Conservation (phyloP, 2,329 filamentous ascomycete genomes). For the Ophiostoma ulmi region DNA sequence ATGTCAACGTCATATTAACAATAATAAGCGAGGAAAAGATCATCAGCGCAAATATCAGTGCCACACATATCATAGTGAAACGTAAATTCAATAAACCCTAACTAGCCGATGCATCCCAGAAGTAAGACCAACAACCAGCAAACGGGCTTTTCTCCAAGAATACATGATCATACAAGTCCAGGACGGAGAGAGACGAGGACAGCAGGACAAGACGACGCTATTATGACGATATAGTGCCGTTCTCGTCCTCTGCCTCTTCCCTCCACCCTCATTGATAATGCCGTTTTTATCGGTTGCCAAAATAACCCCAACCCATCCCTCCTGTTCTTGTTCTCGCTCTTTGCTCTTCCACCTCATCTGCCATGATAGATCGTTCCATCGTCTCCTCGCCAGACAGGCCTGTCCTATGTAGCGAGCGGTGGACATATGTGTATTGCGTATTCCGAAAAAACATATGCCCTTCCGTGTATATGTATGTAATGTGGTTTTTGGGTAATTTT, state of each 20-base stretch:
- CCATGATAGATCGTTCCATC: slow-evolving; percentile 13
- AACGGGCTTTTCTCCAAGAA: not conserved
- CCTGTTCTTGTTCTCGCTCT: not conserved
- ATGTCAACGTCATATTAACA: not conserved
- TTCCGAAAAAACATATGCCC: not conserved
- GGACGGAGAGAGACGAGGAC: not conserved
- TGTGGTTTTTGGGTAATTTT: slow-evolving; percentile 11
- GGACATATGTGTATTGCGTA: not conserved
- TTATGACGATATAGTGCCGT: not conserved
- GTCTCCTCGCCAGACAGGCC: slow-evolving; percentile 12
- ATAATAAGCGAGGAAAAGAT: not conserved
- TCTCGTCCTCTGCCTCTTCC: not conserved
- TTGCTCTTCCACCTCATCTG: not conserved
- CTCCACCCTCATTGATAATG: not conserved
- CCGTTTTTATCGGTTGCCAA: not conserved
- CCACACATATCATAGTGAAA: not conserved
- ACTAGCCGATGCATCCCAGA: not conserved
- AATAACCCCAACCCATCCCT: not conserved
- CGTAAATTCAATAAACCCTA: slow-evolving; percentile 10
- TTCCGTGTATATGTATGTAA: not conserved
- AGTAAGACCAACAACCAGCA: slow-evolving; percentile 11
- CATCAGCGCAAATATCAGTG: not conserved
- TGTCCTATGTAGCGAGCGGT: not conserved
- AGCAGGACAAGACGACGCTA: not conserved
- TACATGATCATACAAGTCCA: slow-evolving; percentile 6